These are phyloP conservation scores for Pachyrhizus erosus DNA, from an alignment of 306 rosid species.

Conservation along the genomic window DNA sequence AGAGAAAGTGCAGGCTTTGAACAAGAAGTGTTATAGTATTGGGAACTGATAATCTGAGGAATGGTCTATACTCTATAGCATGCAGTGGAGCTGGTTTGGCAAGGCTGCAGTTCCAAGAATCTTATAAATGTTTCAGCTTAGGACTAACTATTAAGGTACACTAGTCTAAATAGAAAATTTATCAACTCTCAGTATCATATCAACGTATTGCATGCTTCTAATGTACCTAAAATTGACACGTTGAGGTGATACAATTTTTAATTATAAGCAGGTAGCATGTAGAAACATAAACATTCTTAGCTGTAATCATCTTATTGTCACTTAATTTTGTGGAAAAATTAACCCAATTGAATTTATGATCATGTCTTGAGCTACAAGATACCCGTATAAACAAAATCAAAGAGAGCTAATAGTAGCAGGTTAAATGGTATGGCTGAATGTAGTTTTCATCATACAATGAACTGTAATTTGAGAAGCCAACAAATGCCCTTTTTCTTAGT, in stretches of 20 bases:
- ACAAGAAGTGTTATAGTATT: constrained; percentile 38
- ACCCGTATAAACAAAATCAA: background rate
- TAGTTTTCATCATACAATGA: constrained; percentile 17
- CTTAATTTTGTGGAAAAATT: background rate
- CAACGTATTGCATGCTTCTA: constrained; percentile 18
- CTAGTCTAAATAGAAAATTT: constrained; percentile 32
- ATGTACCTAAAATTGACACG: constrained; percentile 39
- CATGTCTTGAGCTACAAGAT: constrained; percentile 39
- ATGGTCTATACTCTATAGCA: background rate
- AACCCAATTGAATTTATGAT: background rate
- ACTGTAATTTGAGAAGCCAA: constrained; percentile 29
- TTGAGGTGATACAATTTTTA: background rate
- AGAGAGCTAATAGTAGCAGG: background rate
- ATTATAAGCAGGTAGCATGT: background rate
- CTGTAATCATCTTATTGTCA: constrained; percentile 26
- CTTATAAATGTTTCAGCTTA: constrained; percentile 43
- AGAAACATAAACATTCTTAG: constrained; percentile 17
- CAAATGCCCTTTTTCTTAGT: constrained; percentile 14
- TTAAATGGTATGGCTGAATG: constrained; percentile 28
- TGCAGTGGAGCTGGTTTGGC: constrained; percentile 35
- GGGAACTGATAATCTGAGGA: constrained; percentile 41
- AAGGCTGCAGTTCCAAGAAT: constrained; percentile 42
- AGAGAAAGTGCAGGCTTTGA: constrained; percentile 12
- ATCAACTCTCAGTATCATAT: background rate
- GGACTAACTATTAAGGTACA: background rate